A percentile compares a stretch with the other conserved stretches of the same genome.
These are phyloP conservation scores for Echinochloa phyllopogon DNA, from an alignment of 176 grass and related monocot genomes.

Conservation along the genomic window DNA sequence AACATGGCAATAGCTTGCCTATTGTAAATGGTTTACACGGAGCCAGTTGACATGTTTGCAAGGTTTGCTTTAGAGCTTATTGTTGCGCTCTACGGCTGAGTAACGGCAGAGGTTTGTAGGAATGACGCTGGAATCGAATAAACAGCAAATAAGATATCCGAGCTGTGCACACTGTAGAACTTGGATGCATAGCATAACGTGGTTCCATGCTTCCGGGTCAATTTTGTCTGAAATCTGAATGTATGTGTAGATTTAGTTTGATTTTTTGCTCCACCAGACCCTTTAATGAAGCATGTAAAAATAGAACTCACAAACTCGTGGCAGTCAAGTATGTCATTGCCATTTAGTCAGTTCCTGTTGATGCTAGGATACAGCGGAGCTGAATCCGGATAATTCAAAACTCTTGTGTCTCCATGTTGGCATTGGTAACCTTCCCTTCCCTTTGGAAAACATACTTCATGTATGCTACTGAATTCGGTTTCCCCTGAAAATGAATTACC, in stretches of 20 bases:
- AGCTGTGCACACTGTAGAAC: background rate
- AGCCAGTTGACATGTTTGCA: slow-evolving; percentile 39
- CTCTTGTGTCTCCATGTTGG: background rate
- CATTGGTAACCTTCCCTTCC: too few relatives aligned
- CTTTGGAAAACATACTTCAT: background rate
- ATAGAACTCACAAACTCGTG: background rate
- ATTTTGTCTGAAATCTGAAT: slow-evolving; percentile 27
- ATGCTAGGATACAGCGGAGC: background rate
- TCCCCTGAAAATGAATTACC: background rate
- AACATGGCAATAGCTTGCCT: slow-evolving; percentile 13
- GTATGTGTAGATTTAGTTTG: background rate
- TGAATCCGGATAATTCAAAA: slow-evolving; percentile 1
- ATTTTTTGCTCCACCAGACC: background rate
- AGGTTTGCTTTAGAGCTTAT: slow-evolving; percentile 23
- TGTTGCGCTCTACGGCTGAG: background rate
- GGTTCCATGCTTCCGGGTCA: slow-evolving; percentile 16
- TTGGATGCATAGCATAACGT: slow-evolving; percentile 1
- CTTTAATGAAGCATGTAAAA: slow-evolving; percentile 9
- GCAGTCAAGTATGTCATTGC: background rate
- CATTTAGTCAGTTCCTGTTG: background rate
- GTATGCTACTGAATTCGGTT: background rate
- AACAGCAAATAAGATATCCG: slow-evolving; percentile 42
- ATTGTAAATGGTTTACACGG: slow-evolving; percentile 43
- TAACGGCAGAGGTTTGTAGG: slow-evolving; percentile 3
- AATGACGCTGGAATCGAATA: slow-evolving; percentile 23